phyloP scores from a whole-genome alignment of 306 rosid genomes.

The Citrullus mucosospermus region DNA sequence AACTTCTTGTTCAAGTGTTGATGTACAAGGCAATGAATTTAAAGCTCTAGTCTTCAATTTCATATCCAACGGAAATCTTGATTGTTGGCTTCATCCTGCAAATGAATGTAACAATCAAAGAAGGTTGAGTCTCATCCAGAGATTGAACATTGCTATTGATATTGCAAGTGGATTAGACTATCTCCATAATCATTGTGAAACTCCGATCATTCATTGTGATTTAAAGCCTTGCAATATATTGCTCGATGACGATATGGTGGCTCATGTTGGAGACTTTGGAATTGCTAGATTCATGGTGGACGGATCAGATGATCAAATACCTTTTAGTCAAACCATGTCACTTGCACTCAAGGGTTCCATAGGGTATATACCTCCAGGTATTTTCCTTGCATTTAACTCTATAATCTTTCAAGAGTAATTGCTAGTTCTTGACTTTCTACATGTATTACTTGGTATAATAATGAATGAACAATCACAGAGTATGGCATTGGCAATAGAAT shows the following conservation, averaged over 20 bases:
- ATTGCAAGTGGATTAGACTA: slow-evolving; percentile 25
- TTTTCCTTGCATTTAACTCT: background rate
- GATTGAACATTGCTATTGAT: slow-evolving; percentile 15
- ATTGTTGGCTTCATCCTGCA: background rate
- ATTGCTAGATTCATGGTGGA: slow-evolving; percentile 11
- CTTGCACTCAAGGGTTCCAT: background rate
- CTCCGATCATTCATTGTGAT: background rate
- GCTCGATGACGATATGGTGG: slow-evolving; percentile 12
- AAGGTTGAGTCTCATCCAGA: slow-evolving; percentile 17
- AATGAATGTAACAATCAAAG: background rate
- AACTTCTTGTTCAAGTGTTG: slow-evolving; percentile 8
- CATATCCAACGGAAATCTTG: background rate
- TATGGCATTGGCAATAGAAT: slow-evolving; percentile 18
- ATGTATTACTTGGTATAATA: no score
- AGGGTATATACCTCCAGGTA: background rate
- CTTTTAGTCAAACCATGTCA: background rate
- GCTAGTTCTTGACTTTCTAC: no score
- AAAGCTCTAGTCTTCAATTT: background rate
- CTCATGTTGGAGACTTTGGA: slow-evolving; percentile 22
- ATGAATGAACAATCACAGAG: background rate
- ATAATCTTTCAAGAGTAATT: no score
- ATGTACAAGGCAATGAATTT: background rate
- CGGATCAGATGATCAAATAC: background rate
- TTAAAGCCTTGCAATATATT: background rate
- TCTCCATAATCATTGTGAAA: slow-evolving; percentile 10